These are phyloP conservation scores for Setomelanomma holmii DNA, from an alignment of 2,329 filamentous ascomycete species.

Conservation along the genomic window DNA sequence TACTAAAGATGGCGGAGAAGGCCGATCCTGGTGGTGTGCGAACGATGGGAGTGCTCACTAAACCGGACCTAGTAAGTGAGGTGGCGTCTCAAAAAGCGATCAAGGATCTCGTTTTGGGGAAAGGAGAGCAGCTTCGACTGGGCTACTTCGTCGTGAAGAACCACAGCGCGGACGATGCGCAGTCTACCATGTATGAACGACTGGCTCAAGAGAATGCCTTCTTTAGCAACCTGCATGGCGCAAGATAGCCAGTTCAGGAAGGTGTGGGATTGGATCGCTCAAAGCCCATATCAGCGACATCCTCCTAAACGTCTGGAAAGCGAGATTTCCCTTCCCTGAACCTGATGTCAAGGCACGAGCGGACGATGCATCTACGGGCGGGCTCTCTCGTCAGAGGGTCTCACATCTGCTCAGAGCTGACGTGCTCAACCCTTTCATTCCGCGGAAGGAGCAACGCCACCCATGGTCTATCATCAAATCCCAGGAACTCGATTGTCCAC, in stretches of 20 bases:
- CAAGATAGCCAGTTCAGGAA: not conserved
- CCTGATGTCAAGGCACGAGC: conserved; percentile 10
- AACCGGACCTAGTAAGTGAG: conserved; percentile 44
- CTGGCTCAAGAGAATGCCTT: conserved; percentile 45
- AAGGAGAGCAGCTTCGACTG: conserved; percentile 28
- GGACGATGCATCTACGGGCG: too few species aligned
- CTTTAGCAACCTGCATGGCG: conserved; percentile 29
- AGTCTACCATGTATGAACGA: conserved; percentile 24
- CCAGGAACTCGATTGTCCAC: conserved; percentile 1
- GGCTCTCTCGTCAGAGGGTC: conserved; percentile 4
- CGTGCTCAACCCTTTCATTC: conserved; percentile 1
- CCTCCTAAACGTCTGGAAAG: conserved; percentile 52
- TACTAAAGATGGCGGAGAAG: conserved; percentile 51
- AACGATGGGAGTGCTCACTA: conserved; percentile 49
- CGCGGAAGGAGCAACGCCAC: conserved; percentile 4
- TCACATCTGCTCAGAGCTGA: conserved; percentile 4
- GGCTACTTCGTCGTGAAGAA: conserved; percentile 46
- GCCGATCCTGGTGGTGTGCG: conserved; percentile 40
- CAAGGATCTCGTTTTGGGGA: conserved; percentile 31
- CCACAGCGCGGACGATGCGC: conserved; percentile 32
- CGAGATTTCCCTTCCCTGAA: conserved; percentile 55
- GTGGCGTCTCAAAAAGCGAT: conserved; percentile 27
- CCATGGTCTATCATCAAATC: conserved; percentile 4
- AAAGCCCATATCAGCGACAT: conserved; percentile 51
- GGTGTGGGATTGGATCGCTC: conserved; percentile 52